phyloP scores from a whole-genome alignment of 1,139 yeast genomes.

The Suhomyces anneliseae region DNA sequence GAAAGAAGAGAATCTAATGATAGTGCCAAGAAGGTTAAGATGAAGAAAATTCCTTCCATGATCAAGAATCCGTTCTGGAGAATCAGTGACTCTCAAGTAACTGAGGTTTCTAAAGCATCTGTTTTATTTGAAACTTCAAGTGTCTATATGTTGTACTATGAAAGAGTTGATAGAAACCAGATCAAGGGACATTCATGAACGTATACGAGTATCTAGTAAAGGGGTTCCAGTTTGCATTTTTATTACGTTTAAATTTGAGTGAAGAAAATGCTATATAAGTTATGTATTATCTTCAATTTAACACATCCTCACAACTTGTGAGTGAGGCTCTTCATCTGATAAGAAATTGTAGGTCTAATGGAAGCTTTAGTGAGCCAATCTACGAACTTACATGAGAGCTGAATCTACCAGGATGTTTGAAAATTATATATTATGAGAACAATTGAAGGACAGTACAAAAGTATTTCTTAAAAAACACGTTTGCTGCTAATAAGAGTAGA shows the following conservation, averaged over 20 bases:
- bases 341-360: too few relatives aligned
- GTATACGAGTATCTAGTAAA: not conserved
- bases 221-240: not conserved
- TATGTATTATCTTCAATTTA: too few relatives aligned
- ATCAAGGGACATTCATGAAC: slow-evolving; percentile 11
- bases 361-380: too few relatives aligned
- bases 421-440: too few relatives aligned
- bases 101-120: slow-evolving; percentile 60
- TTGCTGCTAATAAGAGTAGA: not conserved
- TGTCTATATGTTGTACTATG: slow-evolving; percentile 83
- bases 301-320: too few relatives aligned
- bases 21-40: slow-evolving; percentile 28
- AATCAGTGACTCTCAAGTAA: slow-evolving; percentile 70
- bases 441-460: too few relatives aligned
- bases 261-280: too few relatives aligned
- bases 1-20: slow-evolving; percentile 1
- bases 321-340: too few relatives aligned
- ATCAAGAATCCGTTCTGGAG: slow-evolving; percentile 78
- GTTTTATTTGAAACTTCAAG: slow-evolving; percentile 70
- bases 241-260: too few relatives aligned
- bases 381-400: too few relatives aligned
- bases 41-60: slow-evolving; percentile 54
- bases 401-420: too few relatives aligned
- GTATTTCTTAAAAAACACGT: too few relatives aligned
- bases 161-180: slow-evolving; percentile 43